Base-by-base conservation (phyloP, 371 early-diverging fungal species). In the Paraphysoderma sedebokerense region DNA sequence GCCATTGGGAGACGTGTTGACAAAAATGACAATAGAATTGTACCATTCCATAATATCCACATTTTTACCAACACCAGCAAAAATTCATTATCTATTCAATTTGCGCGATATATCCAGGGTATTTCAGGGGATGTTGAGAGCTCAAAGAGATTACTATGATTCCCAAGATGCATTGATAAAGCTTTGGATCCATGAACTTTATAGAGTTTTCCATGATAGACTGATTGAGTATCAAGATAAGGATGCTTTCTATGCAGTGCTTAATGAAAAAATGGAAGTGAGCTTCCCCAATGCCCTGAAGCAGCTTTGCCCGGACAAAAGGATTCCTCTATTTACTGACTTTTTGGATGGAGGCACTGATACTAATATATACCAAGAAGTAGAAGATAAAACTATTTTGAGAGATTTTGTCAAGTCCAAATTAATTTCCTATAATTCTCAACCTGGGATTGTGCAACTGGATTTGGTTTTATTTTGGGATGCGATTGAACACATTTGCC, bases 41-140 rank as follows among this genome's bases (percentile, higher is more conserved):
- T 72, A 66, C 48, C 59, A 68, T 51, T 53, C 64, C 0, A 57
- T 72, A 5, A 54, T 56, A 5, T 46, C 62, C 2, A 56, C 67
- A 27, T 58, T 73, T 2, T 53, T 73, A 17, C 73, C 74, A 3
- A 73, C 74, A 12, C 73, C 73, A 9, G 61, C 67, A 5, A 66
- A 66, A 42, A 65, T 65, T 24, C 74, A 74, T 50, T 74, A 74
- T 47, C 47, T 66, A 12, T 74, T 74, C 58, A 73, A 74, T 48
- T 51, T 73, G 35, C 54, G 74, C 3, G 73, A 73, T 36, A 63
- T 74, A 28, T 65, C 67, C 22, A 64, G 63, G 23, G 71, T 74
- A 12, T 65, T 74, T 38, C 73, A 72, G 48, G 74, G 74, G 15
- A 44, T 74, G 15, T 45, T 67, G 28, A 50, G 68, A 7, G 61